These are phyloP conservation scores for Jacaranda mimosifolia DNA, from an alignment of 257 asterid species.

Conservation along the genomic window DNA sequence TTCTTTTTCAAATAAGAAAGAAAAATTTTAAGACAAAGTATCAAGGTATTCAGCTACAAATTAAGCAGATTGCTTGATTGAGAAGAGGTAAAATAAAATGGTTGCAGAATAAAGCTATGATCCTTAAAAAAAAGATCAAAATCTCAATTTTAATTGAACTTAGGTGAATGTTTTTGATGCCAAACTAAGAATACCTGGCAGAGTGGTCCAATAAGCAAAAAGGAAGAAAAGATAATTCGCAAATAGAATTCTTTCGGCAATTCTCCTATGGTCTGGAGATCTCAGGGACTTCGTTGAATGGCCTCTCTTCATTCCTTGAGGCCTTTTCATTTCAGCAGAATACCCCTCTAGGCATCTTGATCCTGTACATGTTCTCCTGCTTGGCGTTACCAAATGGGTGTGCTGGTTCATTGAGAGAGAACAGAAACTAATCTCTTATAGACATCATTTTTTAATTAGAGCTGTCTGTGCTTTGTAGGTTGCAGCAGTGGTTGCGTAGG, in stretches of 20 bases:
- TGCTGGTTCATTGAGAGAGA: slow-evolving; percentile 1
- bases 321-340: slow-evolving; percentile 7
- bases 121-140: slow-evolving; percentile 6
- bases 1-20: slow-evolving; percentile 6
- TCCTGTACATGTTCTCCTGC: neutral
- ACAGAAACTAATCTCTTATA: neutral
- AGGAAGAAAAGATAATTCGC: neutral
- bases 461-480: slow-evolving; percentile 61
- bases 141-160: slow-evolving; percentile 16
- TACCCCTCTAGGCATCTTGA: slow-evolving; percentile 13
- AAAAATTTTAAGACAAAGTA: neutral
- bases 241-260: slow-evolving; percentile 17
- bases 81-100: slow-evolving; percentile 21
- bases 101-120: neutral
- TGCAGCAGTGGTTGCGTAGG: slow-evolving; percentile 95
- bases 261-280: slow-evolving; percentile 14
- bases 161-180: slow-evolving; percentile 15
- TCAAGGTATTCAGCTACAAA: slow-evolving; percentile 9
- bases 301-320: slow-evolving; percentile 5
- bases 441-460: neutral
- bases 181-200: slow-evolving; percentile 9
- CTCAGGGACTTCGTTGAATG: slow-evolving; percentile 5
- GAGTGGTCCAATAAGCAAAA: neutral
- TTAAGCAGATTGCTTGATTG: neutral
- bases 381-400: neutral